Evolutionary conservation across 1,139 yeast genomes (phyloP).

Genomic region (Candida tropicalis): DNA sequence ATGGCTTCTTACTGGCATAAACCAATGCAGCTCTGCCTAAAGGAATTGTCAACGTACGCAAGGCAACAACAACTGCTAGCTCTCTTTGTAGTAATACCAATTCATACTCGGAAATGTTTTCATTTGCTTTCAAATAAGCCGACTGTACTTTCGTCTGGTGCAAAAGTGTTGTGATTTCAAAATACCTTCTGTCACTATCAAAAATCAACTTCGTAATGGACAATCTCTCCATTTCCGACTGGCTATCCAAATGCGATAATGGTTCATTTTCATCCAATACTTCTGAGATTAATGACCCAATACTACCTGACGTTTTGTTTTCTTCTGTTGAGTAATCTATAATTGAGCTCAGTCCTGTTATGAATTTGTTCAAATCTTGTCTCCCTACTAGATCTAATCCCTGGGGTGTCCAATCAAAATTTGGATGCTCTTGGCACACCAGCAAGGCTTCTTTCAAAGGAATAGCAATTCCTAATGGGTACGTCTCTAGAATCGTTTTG

Average conservation of each 20-base stretch:
- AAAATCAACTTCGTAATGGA: conserved; percentile 73
- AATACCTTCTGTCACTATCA: conserved; percentile 76
- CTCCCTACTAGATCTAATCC: conserved; percentile 67
- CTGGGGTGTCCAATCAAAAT: conserved; percentile 50
- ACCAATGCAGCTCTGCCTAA: conserved; percentile 77
- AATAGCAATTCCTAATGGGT: conserved; percentile 69
- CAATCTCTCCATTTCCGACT: conserved; percentile 65
- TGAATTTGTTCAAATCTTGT: conserved; percentile 49
- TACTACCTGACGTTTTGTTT: conserved; percentile 36
- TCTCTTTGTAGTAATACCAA: conserved; percentile 60
- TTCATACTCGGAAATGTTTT: conserved; percentile 56
- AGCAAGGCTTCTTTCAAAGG: conserved; percentile 66
- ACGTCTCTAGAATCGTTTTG: conserved; percentile 60
- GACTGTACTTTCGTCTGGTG: conserved; percentile 72
- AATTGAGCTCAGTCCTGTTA: conserved; percentile 3
- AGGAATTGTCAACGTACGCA: conserved; percentile 76
- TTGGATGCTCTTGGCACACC: conserved; percentile 58
- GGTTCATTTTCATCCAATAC: conserved; percentile 51
- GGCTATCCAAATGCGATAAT: conserved; percentile 65
- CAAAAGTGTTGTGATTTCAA: conserved; percentile 70
- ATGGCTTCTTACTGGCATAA: conserved; percentile 72
- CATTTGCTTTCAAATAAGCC: conserved; percentile 42
- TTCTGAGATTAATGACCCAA: conserved; percentile 49
- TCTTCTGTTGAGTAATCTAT: conserved; percentile 9
- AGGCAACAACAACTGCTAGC: conserved; percentile 63